Base-by-base conservation (phyloP, 2,329 filamentous ascomycete species). In the Penicillium thymicola region DNA sequence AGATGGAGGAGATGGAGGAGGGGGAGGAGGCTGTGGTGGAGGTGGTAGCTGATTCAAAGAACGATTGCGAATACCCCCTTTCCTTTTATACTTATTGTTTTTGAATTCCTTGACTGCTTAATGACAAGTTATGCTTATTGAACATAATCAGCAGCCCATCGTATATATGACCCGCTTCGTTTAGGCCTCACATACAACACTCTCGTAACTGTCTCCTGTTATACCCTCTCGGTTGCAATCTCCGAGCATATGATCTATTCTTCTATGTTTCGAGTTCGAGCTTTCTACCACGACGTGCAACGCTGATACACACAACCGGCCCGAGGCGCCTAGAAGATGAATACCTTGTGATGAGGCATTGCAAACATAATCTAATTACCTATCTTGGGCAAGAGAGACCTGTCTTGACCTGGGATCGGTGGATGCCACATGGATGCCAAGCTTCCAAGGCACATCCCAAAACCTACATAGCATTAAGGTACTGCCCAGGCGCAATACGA, bases 1-100 rank as follows among this genome's bases (percentile, higher is more conserved):
- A 5, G 37, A 44, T 13, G 30, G 46, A n/a, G 18, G 52, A n/a
- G n/a, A n/a, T 8, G 37, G 52, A 27, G 43, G 44, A 10, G 38
- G 52, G 16, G 51, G 49, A 13, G 52, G 53, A 16, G 44, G 44
- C 14, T 46, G 28, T 18, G 53, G 52, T 16, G 52, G 52, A 27
- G 53, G 53, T 23, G 45, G 52, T 11, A 34, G 47, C 30, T 55
- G 25, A 44, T 23, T 6, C 21, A 28, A 25, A 10, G 25, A 44
- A 21, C 5, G n/a, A 46, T 16, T 11, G 21, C 18, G 30, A 30
- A 51, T 42, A 51, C 37, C 37, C 27, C 1, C 1, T n/a, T 50
- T 8, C 9, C 14, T 5, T 21, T 23, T 6, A 9, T 13, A 23
- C n/a, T 32, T n/a, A 13, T 25, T 32, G 27, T 13, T n/a, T 5